These are phyloP conservation scores for Fraxinus cuspidata DNA, from an alignment of 257 asterid species.

Conservation along the genomic window DNA sequence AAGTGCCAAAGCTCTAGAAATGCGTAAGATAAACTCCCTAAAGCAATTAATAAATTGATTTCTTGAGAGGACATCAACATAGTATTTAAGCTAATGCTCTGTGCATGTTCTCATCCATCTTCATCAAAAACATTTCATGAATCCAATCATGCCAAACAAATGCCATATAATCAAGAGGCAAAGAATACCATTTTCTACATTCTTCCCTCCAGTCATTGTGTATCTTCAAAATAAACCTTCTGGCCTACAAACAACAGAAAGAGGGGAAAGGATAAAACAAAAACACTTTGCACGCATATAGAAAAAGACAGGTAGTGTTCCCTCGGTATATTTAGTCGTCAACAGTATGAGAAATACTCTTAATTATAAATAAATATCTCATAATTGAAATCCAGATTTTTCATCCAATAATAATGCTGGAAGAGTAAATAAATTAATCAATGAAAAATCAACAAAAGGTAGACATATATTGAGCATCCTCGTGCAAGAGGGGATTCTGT, in stretches of 20 bases:
- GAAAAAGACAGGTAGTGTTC: neutral
- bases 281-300: neutral
- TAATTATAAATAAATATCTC: neutral
- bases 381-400: neutral
- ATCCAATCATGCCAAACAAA: neutral
- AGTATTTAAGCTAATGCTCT: neutral
- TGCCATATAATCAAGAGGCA: neutral
- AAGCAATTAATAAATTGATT: constrained; percentile 1
- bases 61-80: neutral
- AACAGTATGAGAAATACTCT: neutral
- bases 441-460: neutral
- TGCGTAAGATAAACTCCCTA: neutral
- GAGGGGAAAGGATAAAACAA: neutral
- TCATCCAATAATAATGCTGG: neutral
- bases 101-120: neutral
- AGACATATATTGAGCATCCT: neutral
- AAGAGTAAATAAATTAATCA: neutral
- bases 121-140: neutral
- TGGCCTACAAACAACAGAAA: constrained; percentile 28
- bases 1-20: neutral
- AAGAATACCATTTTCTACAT: constrained; percentile 48
- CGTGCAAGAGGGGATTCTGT: neutral
- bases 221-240: constrained; percentile 37
- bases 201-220: constrained; percentile 62
- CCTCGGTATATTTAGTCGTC: neutral